Evolutionary conservation across 2,329 filamentous ascomycete species (phyloP), one percentile per base, ranked within the genome.

Genomic region (Endocalyx cinctus): DNA sequence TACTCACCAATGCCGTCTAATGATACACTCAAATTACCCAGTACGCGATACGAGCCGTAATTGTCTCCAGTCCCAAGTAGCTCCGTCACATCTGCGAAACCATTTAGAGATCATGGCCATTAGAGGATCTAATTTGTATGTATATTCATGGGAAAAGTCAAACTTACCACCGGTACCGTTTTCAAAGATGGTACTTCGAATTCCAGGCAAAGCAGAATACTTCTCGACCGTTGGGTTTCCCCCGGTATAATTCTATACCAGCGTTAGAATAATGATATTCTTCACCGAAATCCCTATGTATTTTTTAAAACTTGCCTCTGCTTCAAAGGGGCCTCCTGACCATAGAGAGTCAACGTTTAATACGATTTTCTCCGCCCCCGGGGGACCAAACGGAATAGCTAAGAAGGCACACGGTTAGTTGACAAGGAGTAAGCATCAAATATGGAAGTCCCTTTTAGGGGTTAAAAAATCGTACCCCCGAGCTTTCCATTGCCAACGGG

Each of bases 311-410:
- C 54, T 44, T 43, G 65, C 65, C 13, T 49, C 47, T 25, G 48
- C 52, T 34, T 68, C 57, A 35, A 73, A 74, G 0, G 69, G 69
- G 0, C 70, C 70, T 3, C 67, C 69, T 3, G 63, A 64, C 70
- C 69, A 74, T 2, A 74, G 42, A 2, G 58, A 66, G 36, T 74
- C 70, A 13, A 69, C 42, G 31, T 74, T 74, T 23, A 73, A 35
- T 14, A 55, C 60, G 5, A 72, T 33, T 16, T 57, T 62, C 30
- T 72, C 68, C 2, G 50, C 41, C 3, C 63, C 62, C 0, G 67
- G 57, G 12, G 52, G 39, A 1, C 69, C 69, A 34, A 66, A 66
- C 1, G 65, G 58, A 18, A 72, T 60, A 3, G 59, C 64, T 57
- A 25, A 17, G 29, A 10, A 15, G 2, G 8, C 4, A 17, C n/a